phyloP scores from a whole-genome alignment of 176 grass and related monocot species.

The Triticum urartu region DNA sequence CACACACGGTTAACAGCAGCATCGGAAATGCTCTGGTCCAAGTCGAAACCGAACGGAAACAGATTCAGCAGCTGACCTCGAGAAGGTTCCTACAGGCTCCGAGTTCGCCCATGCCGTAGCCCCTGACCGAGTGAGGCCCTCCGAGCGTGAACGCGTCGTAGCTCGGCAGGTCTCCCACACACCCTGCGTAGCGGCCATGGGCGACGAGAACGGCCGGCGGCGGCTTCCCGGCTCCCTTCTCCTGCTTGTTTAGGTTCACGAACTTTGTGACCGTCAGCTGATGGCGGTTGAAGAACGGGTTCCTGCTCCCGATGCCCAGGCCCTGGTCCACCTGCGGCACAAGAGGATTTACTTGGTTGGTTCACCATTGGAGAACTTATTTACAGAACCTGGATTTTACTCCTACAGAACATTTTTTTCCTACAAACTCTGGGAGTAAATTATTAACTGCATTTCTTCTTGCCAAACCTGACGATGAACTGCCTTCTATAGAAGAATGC shows the following conservation, averaged over 20 bases:
- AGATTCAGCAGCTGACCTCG: constrained; percentile 50
- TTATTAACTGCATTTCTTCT: not conserved
- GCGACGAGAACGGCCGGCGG: constrained; percentile 81
- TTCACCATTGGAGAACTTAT: not conserved
- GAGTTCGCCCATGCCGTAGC: constrained; percentile 81
- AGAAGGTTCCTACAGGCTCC: constrained; percentile 91
- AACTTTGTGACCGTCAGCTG: constrained; percentile 89
- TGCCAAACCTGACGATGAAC: not conserved
- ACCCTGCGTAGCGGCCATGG: constrained; percentile 88
- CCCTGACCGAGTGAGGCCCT: constrained; percentile 91
- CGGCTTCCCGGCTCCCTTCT: constrained; percentile 67
- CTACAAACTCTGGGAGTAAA: no score
- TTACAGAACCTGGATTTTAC: not conserved
- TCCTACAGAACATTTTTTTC: no score
- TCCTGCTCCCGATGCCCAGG: constrained; percentile 88
- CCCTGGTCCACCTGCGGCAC: constrained; percentile 89
- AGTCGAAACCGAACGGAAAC: not conserved
- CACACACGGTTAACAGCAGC: not conserved
- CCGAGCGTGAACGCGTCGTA: constrained; percentile 93
- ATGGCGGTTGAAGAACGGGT: constrained; percentile 91
- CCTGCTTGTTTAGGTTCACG: constrained; percentile 75
- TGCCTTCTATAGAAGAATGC: not conserved
- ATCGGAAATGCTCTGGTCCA: no score
- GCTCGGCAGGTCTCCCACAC: constrained; percentile 85
- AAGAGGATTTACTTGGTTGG: not conserved